Evolutionary conservation across 2,329 filamentous ascomycete species (phyloP).

Genomic region (Colletotrichum phormii): DNA sequence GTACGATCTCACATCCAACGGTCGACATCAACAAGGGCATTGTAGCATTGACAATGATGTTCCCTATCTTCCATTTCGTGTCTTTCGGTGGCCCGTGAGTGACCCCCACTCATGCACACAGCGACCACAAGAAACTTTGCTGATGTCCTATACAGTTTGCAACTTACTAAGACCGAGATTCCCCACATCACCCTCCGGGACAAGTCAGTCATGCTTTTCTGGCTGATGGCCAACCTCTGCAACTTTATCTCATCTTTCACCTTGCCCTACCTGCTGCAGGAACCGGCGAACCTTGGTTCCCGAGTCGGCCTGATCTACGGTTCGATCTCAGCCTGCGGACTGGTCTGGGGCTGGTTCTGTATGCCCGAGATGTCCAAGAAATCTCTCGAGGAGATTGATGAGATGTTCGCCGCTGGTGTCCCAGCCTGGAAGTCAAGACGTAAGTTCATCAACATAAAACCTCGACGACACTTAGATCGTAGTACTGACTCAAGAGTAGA

Average conservation of each 20-base stretch:
- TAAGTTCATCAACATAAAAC: neutral
- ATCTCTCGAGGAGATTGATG: conserved; percentile 31
- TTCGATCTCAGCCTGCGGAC: conserved; percentile 20
- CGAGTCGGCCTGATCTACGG: conserved; percentile 32
- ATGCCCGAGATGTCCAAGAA: conserved; percentile 34
- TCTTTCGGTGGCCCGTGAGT: conserved; percentile 35
- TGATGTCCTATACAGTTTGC: conserved; percentile 9
- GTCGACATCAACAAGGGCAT: conserved; percentile 39
- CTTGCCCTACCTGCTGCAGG: conserved; percentile 27
- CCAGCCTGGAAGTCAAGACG: conserved; percentile 33
- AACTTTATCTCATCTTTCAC: conserved; percentile 30
- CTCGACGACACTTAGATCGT: neutral
- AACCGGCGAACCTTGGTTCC: conserved; percentile 30
- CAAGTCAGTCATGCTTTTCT: conserved; percentile 36
- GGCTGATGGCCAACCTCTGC: conserved; percentile 27
- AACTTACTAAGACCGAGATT: conserved; percentile 34
- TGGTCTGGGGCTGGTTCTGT: conserved; percentile 28
- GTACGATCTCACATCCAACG: conserved; percentile 32
- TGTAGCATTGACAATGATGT: conserved; percentile 42
- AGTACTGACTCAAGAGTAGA: neutral
- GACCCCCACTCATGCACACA: too few relatives aligned
- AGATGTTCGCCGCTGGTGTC: conserved; percentile 30
- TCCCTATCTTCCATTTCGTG: conserved; percentile 35
- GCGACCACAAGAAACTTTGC: neutral
- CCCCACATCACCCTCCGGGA: conserved; percentile 31